Evolutionary conservation across 305 asterid species (phyloP).

Genomic region (Solanum hybrid): DNA sequence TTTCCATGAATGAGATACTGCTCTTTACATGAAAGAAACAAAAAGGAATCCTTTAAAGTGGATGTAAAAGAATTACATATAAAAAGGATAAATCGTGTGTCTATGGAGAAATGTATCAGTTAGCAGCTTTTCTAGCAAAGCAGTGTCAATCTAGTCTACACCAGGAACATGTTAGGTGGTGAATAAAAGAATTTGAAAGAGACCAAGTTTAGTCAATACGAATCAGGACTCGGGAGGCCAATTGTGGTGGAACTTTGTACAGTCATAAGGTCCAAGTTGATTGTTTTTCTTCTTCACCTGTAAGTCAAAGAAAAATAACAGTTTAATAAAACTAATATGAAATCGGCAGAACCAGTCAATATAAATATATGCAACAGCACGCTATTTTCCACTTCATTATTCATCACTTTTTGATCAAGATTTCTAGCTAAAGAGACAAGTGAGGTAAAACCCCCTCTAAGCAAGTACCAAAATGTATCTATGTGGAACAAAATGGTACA

Average conservation of each 20-base stretch:
- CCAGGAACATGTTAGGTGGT: slow-evolving; percentile 12
- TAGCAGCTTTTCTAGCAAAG: neutral
- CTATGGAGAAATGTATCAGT: neutral
- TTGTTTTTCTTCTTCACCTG: slow-evolving; percentile 82
- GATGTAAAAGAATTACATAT: neutral
- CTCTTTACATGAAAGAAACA: neutral
- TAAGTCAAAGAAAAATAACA: slow-evolving; percentile 13
- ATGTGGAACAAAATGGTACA: too few species aligned
- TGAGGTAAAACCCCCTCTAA: neutral
- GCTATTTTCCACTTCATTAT: neutral
- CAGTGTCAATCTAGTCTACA: neutral
- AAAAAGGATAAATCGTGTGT: neutral
- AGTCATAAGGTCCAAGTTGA: slow-evolving; percentile 74
- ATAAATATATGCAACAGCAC: neutral
- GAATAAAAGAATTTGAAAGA: slow-evolving; percentile 17
- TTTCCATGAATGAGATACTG: neutral
- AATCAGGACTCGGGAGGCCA: slow-evolving; percentile 30
- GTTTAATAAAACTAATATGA: slow-evolving; percentile 5
- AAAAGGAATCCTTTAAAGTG: neutral
- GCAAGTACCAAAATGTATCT: neutral
- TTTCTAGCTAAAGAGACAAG: neutral
- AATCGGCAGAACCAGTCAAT: neutral
- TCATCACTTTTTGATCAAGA: neutral
- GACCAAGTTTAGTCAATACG: slow-evolving; percentile 17
- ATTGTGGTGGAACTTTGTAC: slow-evolving; percentile 54